Conservation (phyloP, 2,329 filamentous ascomycete genomes). For the Ophiostoma perfectum region DNA sequence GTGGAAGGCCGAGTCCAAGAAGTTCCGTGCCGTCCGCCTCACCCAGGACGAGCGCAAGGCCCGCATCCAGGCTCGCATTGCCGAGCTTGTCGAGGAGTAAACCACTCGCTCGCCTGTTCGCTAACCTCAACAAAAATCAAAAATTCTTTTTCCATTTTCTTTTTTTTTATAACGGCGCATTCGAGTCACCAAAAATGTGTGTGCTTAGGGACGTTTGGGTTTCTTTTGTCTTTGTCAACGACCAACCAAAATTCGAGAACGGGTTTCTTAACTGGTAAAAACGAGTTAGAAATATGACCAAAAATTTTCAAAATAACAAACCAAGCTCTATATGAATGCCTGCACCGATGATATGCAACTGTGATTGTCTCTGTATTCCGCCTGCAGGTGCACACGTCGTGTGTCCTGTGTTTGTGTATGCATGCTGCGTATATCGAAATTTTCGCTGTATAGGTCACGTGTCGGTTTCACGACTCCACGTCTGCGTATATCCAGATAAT, state of each 20-base stretch:
- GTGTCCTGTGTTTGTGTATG: not conserved
- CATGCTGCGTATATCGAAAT: not conserved
- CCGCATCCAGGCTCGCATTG: conserved; percentile 86
- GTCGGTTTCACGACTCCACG: not conserved
- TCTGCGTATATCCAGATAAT: not conserved
- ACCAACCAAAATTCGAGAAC: conserved; percentile 3
- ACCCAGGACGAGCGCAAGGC: conserved; percentile 76
- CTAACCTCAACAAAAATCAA: conserved; percentile 7
- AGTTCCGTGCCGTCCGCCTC: conserved; percentile 74
- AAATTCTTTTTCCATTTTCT: conserved; percentile 12
- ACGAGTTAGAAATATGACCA: conserved; percentile 16
- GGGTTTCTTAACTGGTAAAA: conserved; percentile 5
- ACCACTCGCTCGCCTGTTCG: not conserved
- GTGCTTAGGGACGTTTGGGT: conserved; percentile 14
- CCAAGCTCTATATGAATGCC: not conserved
- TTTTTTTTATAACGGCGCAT: conserved; percentile 15
- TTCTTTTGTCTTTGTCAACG: conserved; percentile 13
- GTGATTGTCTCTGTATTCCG: no score
- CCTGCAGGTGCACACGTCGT: no score
- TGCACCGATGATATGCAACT: no score
- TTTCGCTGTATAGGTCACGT: not conserved
- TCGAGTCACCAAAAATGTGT: conserved; percentile 13
- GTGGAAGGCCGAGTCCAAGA: conserved; percentile 92
- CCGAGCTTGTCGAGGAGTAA: conserved; percentile 60
- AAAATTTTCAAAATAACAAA: conserved; percentile 22